A percentile compares a stretch with the other conserved stretches of the same genome.
These are phyloP conservation scores for Ceratocystis smalleyi DNA, from an alignment of 2,329 filamentous ascomycete species.

Conservation along the genomic window DNA sequence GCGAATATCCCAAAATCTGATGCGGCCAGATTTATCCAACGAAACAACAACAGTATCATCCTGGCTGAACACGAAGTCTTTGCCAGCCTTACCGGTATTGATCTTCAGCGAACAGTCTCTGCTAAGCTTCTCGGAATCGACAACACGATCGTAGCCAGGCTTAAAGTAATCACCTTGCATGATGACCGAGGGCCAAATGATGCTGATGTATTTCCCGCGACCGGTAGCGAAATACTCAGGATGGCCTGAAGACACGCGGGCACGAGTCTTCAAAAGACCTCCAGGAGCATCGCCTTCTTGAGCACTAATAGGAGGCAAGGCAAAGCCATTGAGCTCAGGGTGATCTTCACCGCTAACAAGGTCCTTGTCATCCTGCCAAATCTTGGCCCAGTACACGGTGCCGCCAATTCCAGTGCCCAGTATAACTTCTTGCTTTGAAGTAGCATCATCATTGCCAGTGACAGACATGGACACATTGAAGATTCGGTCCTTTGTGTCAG, in stretches of 20 bases:
- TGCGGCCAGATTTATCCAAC: slow-evolving; percentile 85
- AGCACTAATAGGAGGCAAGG: slow-evolving; percentile 70
- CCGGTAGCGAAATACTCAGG: slow-evolving; percentile 91
- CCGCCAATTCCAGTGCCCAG: slow-evolving; percentile 89
- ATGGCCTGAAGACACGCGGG: slow-evolving; percentile 74
- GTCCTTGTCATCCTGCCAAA: slow-evolving; percentile 63
- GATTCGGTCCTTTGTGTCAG: slow-evolving; percentile 78
- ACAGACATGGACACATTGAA: slow-evolving; percentile 83
- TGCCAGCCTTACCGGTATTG: slow-evolving; percentile 92
- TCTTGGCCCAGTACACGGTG: slow-evolving; percentile 86
- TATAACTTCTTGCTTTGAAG: slow-evolving; percentile 53
- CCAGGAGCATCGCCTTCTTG: slow-evolving; percentile 84
- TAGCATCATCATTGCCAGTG: slow-evolving; percentile 25
- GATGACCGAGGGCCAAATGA: slow-evolving; percentile 57
- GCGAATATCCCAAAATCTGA: slow-evolving; percentile 97
- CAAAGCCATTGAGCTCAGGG: slow-evolving; percentile 71
- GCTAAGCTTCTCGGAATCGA: slow-evolving; percentile 77
- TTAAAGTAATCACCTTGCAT: slow-evolving; percentile 49
- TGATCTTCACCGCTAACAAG: slow-evolving; percentile 56
- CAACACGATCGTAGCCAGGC: slow-evolving; percentile 47
- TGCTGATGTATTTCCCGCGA: slow-evolving; percentile 87
- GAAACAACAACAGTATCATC: slow-evolving; percentile 91
- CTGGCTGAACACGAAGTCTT: slow-evolving; percentile 95
- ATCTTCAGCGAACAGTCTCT: slow-evolving; percentile 82
- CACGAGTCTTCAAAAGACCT: slow-evolving; percentile 87